Evolutionary conservation across 768 basidiomycete genomes (phyloP).

Genomic region (Nidula microcarpa): DNA sequence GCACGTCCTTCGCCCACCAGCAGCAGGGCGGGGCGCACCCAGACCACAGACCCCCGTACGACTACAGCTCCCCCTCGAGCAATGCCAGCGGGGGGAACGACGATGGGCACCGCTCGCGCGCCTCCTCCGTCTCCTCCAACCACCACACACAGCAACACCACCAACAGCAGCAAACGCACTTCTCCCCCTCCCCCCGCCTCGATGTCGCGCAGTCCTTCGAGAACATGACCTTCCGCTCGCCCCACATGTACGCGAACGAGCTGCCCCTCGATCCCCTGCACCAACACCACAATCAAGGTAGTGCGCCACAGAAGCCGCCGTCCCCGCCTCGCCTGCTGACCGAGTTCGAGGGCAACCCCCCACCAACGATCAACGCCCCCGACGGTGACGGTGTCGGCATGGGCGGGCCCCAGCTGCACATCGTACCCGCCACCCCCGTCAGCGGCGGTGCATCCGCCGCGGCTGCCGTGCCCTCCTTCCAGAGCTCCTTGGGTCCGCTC

Average conservation of each 20-base stretch:
- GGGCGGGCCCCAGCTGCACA: conserved; percentile 64
- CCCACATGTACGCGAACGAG: background rate
- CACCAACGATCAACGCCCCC: conserved; percentile 42
- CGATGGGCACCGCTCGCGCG: conserved; percentile 50
- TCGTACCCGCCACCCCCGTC: conserved; percentile 82
- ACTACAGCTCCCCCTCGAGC: conserved; percentile 64
- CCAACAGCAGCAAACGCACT: conserved; percentile 11
- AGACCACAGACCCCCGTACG: conserved; percentile 31
- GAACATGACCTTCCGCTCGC: conserved; percentile 63
- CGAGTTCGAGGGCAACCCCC: conserved; percentile 38
- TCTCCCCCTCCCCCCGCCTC: conserved; percentile 51
- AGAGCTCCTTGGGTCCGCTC: conserved; percentile 44
- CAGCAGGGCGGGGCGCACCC: conserved; percentile 5
- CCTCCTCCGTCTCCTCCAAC: conserved; percentile 67
- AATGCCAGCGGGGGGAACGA: conserved; percentile 41
- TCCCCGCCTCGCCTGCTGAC: conserved; percentile 59
- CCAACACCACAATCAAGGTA: conserved; percentile 3
- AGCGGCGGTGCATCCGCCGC: conserved; percentile 52
- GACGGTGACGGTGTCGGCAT: conserved; percentile 50
- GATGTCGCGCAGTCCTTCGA: conserved; percentile 59
- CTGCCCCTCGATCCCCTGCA: conserved; percentile 22
- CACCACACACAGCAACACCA: conserved; percentile 20
- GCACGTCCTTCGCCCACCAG: conserved; percentile 13
- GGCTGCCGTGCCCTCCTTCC: conserved; percentile 41
- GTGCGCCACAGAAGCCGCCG: conserved; percentile 43